Base-by-base conservation (phyloP, 179 eudicot species). In the Silene coronaria region DNA sequence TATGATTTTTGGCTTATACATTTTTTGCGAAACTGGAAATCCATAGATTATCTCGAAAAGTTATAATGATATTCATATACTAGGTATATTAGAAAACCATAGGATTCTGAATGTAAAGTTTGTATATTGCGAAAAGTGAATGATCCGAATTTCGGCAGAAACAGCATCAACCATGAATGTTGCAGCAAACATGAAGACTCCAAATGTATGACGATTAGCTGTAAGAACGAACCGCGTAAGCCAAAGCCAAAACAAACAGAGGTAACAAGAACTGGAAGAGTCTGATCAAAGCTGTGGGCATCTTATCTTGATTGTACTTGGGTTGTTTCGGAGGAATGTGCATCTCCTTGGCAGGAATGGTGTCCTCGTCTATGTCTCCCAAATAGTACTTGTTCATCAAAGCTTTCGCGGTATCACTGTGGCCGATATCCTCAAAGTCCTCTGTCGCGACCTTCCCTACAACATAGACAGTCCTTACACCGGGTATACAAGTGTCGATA, bases 401-500 rank as follows among this genome's bases (percentile, higher is more conserved):
- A 13, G 91, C 88, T 77, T 83, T 88, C 3, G 97, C 97, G 0
- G 81, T 86, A 65, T 75, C 78, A 64, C 93, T 90, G 83, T 92
- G 97, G 23, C 97, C 97, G n/a, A 90, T 87, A 79, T 92, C 97
- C 89, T 92, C 97, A 72, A 92, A 92, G 80, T 89, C 96, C 78
- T 89, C 89, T 0, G 93, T 92, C 6, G 97, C 97, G 72, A 90
- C 96, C 82, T 92, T 92, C 26, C 91, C 97, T 92, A 89, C 72
- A 75, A 7, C 9, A 55, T 22, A 10, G 6, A 36, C 23, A n/a
- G n/a, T n/a, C n/a, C n/a, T n/a, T n/a, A n/a, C n/a, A n/a, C n/a
- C n/a, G n/a, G n/a, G n/a, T n/a, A n/a, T n/a, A n/a, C n/a, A n/a
- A n/a, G n/a, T n/a, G n/a, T n/a, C n/a, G n/a, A n/a, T n/a, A n/a